Evolutionary conservation across 306 rosid species (phyloP).

Genomic region (Herpetospermum pedunculosum): DNA sequence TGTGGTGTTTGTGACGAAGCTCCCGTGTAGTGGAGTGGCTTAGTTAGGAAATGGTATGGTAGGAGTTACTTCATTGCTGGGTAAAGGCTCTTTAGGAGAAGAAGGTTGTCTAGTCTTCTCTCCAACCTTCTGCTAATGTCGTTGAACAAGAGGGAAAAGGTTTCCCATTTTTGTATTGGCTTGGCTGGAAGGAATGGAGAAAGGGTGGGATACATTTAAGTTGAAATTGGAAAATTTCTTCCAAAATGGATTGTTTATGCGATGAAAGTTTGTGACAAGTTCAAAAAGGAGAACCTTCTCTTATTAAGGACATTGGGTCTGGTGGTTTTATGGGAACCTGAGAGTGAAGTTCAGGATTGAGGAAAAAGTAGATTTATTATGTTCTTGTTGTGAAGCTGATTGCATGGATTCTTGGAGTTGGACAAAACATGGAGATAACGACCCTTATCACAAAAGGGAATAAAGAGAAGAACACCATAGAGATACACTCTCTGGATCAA

Average conservation of each 20-base stretch:
- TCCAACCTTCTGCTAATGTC: neutral
- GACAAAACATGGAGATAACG: too few species aligned
- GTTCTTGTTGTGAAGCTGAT: neutral
- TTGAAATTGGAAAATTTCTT: neutral
- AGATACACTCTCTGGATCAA: neutral
- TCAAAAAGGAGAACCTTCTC: too few species aligned
- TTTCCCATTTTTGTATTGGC: neutral
- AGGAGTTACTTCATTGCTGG: neutral
- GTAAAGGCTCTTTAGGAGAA: neutral
- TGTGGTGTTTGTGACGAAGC: neutral
- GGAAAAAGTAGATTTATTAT: neutral
- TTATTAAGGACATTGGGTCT: too few species aligned
- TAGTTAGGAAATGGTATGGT: neutral
- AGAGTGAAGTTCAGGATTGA: neutral
- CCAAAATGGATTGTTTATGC: neutral
- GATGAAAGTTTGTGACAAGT: neutral
- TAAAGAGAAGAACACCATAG: neutral
- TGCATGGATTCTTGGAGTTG: neutral
- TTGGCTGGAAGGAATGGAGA: neutral
- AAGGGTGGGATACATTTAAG: neutral
- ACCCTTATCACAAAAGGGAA: neutral
- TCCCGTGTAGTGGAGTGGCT: too few species aligned
- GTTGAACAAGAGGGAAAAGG: neutral
- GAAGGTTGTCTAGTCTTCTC: neutral
- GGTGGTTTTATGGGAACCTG: neutral